Conservation (phyloP, 768 basidiomycete genomes). For the Hortiboletus flavorubellus region DNA sequence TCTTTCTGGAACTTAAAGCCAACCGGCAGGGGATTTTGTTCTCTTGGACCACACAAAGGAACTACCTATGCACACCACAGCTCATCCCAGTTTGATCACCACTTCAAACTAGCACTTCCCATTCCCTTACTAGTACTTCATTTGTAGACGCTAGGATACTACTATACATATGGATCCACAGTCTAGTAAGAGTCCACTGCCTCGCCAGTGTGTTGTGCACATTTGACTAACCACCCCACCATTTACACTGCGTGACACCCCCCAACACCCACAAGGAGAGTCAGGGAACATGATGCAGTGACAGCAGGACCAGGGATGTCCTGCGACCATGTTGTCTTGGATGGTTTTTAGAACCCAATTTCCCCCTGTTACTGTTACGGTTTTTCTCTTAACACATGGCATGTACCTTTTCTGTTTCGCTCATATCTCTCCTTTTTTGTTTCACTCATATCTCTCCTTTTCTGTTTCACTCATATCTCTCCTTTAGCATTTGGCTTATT, state of each 20-base stretch:
- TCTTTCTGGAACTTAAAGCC: background rate
- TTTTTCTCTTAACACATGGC: too few species aligned
- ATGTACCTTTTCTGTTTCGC: too few species aligned
- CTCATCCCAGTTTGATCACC: background rate
- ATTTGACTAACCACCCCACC: too few species aligned
- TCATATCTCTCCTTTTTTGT: too few species aligned
- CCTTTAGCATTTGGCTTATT: too few species aligned
- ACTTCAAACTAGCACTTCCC: background rate
- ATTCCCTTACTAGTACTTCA: constrained; percentile 1
- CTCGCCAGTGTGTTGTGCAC: background rate
- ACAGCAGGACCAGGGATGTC: background rate
- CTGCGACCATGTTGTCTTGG: background rate
- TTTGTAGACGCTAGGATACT: background rate
- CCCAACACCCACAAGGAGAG: too few species aligned
- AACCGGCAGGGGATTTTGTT: constrained; percentile 5
- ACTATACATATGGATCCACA: background rate
- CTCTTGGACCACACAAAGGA: constrained; percentile 1
- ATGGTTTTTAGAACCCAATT: constrained; percentile 5
- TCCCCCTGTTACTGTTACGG: too few species aligned
- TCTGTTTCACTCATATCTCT: too few species aligned
- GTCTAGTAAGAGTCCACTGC: constrained; percentile 3
- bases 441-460: too few species aligned
- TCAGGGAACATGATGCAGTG: background rate
- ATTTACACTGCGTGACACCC: too few species aligned
- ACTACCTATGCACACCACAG: background rate